Percentiles rank a stretch among this genome's conserved stretches.
Evolutionary conservation across 164 flowering plant species (phyloP).

Genomic region (Aristolochia fimbriata): DNA sequence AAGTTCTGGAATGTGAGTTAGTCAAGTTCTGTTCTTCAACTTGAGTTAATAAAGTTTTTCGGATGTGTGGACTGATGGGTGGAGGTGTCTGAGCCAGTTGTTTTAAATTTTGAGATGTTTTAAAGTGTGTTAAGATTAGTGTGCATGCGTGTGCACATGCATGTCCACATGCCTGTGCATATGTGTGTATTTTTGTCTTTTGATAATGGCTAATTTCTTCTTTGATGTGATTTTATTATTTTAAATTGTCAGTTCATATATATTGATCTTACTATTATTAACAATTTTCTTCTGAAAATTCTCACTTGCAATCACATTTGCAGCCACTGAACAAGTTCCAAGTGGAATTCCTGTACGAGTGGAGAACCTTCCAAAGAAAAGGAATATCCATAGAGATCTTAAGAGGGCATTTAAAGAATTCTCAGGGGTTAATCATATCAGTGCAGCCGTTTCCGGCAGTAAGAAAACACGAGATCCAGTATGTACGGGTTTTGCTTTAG

Average conservation of each 20-base stretch:
- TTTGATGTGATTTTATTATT: too few relatives aligned
- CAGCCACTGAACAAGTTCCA: slow-evolving; percentile 40
- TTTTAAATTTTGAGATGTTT: too few relatives aligned
- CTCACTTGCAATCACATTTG: slow-evolving; percentile 16
- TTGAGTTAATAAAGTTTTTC: too few relatives aligned
- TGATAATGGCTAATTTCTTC: too few relatives aligned
- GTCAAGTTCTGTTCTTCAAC: too few relatives aligned
- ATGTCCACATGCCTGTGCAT: too few relatives aligned
- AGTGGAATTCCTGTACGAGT: slow-evolving; percentile 55
- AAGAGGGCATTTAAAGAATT: slow-evolving; percentile 53
- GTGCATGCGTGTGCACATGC: too few relatives aligned
- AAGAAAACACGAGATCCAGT: slow-evolving; percentile 87
- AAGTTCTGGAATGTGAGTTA: too few relatives aligned
- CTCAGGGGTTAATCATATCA: slow-evolving; percentile 46
- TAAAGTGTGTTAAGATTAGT: too few relatives aligned
- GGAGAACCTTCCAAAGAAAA: slow-evolving; percentile 82
- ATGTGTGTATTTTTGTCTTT: too few relatives aligned
- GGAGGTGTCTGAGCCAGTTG: too few relatives aligned
- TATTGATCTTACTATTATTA: not conserved
- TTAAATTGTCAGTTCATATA: not conserved
- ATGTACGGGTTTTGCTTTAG: slow-evolving; percentile 86
- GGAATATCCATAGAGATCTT: slow-evolving; percentile 72
- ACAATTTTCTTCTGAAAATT: not conserved
- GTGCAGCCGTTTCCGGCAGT: slow-evolving; percentile 71
- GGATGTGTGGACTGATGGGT: too few relatives aligned